Conservation (phyloP, 768 basidiomycete genomes). For the Roridomyces roridus region DNA sequence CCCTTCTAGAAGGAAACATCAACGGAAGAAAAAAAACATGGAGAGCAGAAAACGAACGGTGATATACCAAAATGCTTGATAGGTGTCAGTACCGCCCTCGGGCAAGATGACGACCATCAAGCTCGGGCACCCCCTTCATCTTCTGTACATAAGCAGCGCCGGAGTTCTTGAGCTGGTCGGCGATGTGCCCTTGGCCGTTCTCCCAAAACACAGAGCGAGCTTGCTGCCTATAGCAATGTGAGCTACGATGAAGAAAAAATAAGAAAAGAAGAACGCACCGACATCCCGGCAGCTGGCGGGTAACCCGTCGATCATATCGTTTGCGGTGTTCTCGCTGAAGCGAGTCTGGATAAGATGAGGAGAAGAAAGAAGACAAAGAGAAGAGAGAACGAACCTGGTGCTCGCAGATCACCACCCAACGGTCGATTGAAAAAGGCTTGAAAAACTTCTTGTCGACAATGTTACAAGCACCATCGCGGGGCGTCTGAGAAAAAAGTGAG, state of each 20-base stretch:
- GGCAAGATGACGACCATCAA: constrained; percentile 76
- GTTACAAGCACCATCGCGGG: constrained; percentile 68
- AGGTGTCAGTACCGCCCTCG: constrained; percentile 77
- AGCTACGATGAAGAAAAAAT: background rate
- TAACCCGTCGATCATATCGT: constrained; percentile 63
- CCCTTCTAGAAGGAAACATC: constrained; percentile 54
- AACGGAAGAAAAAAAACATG: constrained; percentile 2
- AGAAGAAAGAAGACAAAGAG: background rate
- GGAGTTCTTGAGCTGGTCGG: constrained; percentile 42
- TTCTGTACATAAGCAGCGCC: constrained; percentile 54
- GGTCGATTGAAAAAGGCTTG: constrained; percentile 54
- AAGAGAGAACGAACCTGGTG: constrained; percentile 35
- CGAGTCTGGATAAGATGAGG: constrained; percentile 34
- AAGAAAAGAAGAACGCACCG: constrained; percentile 47
- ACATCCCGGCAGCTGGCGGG: constrained; percentile 56
- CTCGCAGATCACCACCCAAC: constrained; percentile 76
- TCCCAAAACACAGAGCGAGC: constrained; percentile 58
- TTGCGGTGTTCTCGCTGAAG: constrained; percentile 54
- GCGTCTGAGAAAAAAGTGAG: too few species aligned
- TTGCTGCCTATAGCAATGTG: constrained; percentile 57
- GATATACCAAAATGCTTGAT: constrained; percentile 84
- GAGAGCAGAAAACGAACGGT: constrained; percentile 36
- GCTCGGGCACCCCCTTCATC: constrained; percentile 49
- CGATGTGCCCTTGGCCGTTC: constrained; percentile 62
- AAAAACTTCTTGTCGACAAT: constrained; percentile 82